A percentile compares a stretch with the other conserved stretches of the same genome.
Conservation (phyloP, 1,284 basidiomycete genomes). For the Cryptococcus maquisensis region DNA sequence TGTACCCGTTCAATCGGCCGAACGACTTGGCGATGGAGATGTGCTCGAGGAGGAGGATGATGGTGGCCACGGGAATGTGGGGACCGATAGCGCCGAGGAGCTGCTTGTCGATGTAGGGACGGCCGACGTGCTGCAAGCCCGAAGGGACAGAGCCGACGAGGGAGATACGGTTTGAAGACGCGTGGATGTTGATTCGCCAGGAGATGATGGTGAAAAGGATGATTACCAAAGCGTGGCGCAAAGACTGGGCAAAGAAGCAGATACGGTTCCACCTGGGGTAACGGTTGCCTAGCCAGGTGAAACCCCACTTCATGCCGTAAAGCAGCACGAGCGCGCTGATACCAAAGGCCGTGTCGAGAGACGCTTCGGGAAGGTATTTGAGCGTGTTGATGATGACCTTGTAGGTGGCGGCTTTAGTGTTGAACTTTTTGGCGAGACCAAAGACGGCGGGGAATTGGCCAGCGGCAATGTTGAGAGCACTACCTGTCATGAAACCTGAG, state of each 20-base stretch:
- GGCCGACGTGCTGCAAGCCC: slow-evolving; percentile 72
- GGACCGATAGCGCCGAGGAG: slow-evolving; percentile 68
- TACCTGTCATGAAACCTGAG: slow-evolving; percentile 77
- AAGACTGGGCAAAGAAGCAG: slow-evolving; percentile 79
- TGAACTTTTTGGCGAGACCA: slow-evolving; percentile 71
- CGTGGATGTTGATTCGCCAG: slow-evolving; percentile 72
- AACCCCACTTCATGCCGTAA: slow-evolving; percentile 68
- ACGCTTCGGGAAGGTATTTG: slow-evolving; percentile 59
- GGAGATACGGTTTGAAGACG: slow-evolving; percentile 70
- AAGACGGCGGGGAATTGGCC: slow-evolving; percentile 82
- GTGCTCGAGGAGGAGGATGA: slow-evolving; percentile 92
- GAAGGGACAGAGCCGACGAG: slow-evolving; percentile 79
- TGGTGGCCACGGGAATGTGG: slow-evolving; percentile 85
- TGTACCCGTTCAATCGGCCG: slow-evolving; percentile 93
- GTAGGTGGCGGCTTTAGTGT: slow-evolving; percentile 77
- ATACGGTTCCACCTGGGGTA: slow-evolving; percentile 70
- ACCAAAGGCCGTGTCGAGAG: slow-evolving; percentile 85
- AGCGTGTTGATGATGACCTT: slow-evolving; percentile 90
- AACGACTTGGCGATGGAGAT: slow-evolving; percentile 96
- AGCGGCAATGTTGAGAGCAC: slow-evolving; percentile 78
- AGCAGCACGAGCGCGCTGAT: slow-evolving; percentile 61
- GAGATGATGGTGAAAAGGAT: slow-evolving; percentile 77
- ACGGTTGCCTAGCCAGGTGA: slow-evolving; percentile 58
- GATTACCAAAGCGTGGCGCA: slow-evolving; percentile 83
- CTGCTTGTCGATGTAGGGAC: slow-evolving; percentile 61